Base-by-base conservation (phyloP, 2,329 filamentous ascomycete species). In the Cladorrhinum sp. region DNA sequence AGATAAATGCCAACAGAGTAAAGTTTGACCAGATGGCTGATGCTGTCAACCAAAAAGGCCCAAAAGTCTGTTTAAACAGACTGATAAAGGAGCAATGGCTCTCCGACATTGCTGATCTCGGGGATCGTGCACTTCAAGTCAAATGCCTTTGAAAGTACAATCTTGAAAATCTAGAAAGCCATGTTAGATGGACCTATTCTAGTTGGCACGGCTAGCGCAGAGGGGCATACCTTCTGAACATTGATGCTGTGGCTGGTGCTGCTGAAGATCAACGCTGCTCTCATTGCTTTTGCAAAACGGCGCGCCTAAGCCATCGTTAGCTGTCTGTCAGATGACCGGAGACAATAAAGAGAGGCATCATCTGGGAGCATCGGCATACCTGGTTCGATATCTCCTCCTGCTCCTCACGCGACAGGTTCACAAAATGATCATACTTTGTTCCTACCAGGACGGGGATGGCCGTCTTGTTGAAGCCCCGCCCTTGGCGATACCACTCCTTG, bases 211-310 rank as follows among this genome's bases (percentile, higher is more conserved):
- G 20, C 30, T 33, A 9, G 30, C 16, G 9, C 8, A 4, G 23
- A 18, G 21, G 33, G 23, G 63, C 75, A 53, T 73, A 96, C 94
- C 89, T 86, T 99, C 78, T 99, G 95, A 65, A 99, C 95, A 71
- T 99, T 99, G 82, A 99, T 99, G 76, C 93, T 97, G 79, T 99
- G 95, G 74, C 93, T 97, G 58, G 95, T 99, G 77, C 94, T 98
- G 78, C 92, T 96, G 77, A 99, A 99, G 72, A 99, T 98, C 71
- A 99, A 82, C 70, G 92, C 92, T 62, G 95, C 95, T 70, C 96
- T 91, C 95, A 99, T 99, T 10, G 95, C 95, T 75, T 96, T 96
- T 65, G 95, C 95, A 75, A 98, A 99, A 62, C 95, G 88, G 68
- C 94, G 90, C 55, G 94, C 94, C 91, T 96, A 62, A n/a, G 42